Evolutionary conservation across 2,329 filamentous ascomycete species (phyloP).

Genomic region (Fusarium succisae): DNA sequence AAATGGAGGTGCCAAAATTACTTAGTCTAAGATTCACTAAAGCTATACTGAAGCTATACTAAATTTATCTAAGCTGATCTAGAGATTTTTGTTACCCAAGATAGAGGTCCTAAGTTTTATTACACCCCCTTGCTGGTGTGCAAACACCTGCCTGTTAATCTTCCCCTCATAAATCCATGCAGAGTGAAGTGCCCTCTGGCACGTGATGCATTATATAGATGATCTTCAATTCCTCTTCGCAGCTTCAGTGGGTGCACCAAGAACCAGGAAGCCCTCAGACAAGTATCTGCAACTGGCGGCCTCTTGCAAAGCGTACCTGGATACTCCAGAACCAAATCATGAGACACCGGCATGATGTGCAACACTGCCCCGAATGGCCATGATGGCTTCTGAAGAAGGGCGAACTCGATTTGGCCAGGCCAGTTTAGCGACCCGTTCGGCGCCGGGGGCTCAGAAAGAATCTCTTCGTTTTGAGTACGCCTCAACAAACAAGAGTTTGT

Average conservation of each 20-base stretch:
- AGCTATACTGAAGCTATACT: no score
- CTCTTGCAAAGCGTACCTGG: neutral
- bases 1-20: no score
- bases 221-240: neutral
- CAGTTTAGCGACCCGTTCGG: constrained; percentile 8
- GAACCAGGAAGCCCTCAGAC: neutral
- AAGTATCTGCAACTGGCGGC: neutral
- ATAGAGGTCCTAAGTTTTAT: no score
- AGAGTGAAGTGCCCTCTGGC: neutral
- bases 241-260: neutral
- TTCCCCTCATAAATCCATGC: neutral
- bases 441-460: neutral
- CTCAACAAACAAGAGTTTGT: neutral
- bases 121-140: neutral
- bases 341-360: constrained; percentile 2
- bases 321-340: constrained; percentile 13
- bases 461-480: neutral
- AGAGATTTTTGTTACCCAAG: no score
- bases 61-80: no score
- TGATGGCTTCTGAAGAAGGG: neutral
- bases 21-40: no score
- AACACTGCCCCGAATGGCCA: constrained; percentile 1
- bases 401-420: constrained; percentile 6
- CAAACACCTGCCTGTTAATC: neutral
- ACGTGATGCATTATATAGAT: neutral